Evolutionary conservation across 768 basidiomycete genomes (phyloP).

Genomic region (Tylopilus rubrobrunneus): DNA sequence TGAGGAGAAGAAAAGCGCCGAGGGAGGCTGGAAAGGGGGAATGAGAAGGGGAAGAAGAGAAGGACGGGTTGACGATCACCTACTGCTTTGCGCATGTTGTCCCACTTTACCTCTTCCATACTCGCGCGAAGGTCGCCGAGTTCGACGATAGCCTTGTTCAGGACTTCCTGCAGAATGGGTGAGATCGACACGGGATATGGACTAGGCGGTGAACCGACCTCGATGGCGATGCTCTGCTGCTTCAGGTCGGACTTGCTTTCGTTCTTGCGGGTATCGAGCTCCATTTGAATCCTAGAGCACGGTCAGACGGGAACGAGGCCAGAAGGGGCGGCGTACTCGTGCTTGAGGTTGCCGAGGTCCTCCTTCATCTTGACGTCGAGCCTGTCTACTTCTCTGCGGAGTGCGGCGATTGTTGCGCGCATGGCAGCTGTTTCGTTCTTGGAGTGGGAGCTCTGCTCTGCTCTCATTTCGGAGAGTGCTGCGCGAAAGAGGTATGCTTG

Average conservation of each 20-base stretch:
- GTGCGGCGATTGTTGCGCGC: slow-evolving; percentile 65
- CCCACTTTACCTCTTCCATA: slow-evolving; percentile 85
- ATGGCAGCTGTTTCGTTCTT: slow-evolving; percentile 85
- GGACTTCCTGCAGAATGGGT: slow-evolving; percentile 49
- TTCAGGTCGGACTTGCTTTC: slow-evolving; percentile 85
- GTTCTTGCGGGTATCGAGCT: slow-evolving; percentile 89
- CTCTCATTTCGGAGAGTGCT: slow-evolving; percentile 84
- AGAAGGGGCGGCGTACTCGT: slow-evolving; percentile 63
- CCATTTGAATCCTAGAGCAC: slow-evolving; percentile 82
- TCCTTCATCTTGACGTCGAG: slow-evolving; percentile 92
- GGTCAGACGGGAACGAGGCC: not conserved
- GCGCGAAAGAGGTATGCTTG: slow-evolving; percentile 96
- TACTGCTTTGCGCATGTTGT: slow-evolving; percentile 82
- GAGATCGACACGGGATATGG: not conserved
- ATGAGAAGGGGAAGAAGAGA: not conserved
- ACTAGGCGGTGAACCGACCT: slow-evolving; percentile 42
- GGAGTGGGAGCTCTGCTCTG: slow-evolving; percentile 77
- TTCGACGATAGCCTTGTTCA: slow-evolving; percentile 69
- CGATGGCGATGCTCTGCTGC: slow-evolving; percentile 77
- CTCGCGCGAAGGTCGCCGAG: slow-evolving; percentile 76
- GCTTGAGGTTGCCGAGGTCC: slow-evolving; percentile 81
- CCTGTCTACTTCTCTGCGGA: slow-evolving; percentile 83
- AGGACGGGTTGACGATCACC: slow-evolving; percentile 39
- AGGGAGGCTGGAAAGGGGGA: slow-evolving; percentile 48
- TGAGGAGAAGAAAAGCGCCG: slow-evolving; percentile 61